These are phyloP conservation scores for Apiospora malaysiana DNA, from an alignment of 2,329 filamentous ascomycete species.

Conservation along the genomic window DNA sequence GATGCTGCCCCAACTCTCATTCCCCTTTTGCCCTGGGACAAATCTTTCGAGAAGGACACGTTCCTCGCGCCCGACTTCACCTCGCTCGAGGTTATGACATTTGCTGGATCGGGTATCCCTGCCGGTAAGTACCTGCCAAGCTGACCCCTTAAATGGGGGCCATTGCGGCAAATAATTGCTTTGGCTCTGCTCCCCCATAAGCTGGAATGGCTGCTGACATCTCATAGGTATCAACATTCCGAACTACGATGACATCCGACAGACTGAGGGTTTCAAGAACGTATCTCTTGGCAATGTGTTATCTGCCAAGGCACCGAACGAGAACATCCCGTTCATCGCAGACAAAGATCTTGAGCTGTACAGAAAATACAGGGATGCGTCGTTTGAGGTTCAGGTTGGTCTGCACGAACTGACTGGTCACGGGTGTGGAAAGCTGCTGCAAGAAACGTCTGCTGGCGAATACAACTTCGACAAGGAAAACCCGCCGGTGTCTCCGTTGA, in stretches of 20 bases:
- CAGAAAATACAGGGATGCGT: conserved; percentile 80
- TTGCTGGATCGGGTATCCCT: conserved; percentile 71
- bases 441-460: conserved; percentile 80
- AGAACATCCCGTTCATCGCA: conserved; percentile 89
- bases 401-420: conserved; percentile 89
- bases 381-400: conserved; percentile 95
- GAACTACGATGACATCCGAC: conserved; percentile 79
- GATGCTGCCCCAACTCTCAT: conserved; percentile 82
- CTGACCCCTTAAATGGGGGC: neutral
- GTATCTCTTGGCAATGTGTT: conserved; percentile 93
- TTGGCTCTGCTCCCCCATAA: neutral
- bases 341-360: conserved; percentile 79
- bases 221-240: conserved; percentile 40
- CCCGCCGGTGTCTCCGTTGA: conserved; percentile 82
- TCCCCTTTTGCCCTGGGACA: conserved; percentile 84
- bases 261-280: conserved; percentile 89
- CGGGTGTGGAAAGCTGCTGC: conserved; percentile 90
- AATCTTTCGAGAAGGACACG: conserved; percentile 93
- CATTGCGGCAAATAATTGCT: neutral
- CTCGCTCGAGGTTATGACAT: conserved; percentile 87
- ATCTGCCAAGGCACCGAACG: conserved; percentile 87
- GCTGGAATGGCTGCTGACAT: conserved; percentile 26
- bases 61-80: conserved; percentile 97
- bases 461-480: conserved; percentile 89
- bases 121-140: conserved; percentile 51